Evolutionary conservation across 257 asterid species (phyloP).

Genomic region (Ilex aquifolium): DNA sequence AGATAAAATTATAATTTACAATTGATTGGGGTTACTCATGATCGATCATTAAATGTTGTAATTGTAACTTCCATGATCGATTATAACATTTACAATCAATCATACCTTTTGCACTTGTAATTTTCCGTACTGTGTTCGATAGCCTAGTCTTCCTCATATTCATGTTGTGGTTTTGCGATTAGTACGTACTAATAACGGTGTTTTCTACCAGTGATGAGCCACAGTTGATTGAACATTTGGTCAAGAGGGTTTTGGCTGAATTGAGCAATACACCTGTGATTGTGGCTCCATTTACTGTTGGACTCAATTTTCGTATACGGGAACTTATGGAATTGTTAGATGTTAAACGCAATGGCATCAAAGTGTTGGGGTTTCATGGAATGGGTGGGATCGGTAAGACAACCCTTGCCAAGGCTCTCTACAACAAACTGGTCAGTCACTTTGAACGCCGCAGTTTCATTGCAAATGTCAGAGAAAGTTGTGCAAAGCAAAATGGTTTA

Average conservation of each 20-base stretch:
- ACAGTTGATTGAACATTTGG: conserved; percentile 14
- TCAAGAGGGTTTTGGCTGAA: conserved; percentile 10
- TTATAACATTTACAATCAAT: too few relatives aligned
- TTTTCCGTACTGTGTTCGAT: too few relatives aligned
- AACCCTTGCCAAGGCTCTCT: conserved; percentile 23
- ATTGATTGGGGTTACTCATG: too few relatives aligned
- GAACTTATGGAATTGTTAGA: conserved; percentile 13
- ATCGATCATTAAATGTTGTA: too few relatives aligned
- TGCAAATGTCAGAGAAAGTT: conserved; percentile 21
- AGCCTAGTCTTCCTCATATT: too few relatives aligned
- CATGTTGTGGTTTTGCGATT: too few relatives aligned
- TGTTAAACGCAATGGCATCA: conserved; percentile 11
- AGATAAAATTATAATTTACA: too few relatives aligned
- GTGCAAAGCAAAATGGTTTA: conserved; percentile 12
- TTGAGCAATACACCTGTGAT: conserved; percentile 24
- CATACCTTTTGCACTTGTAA: too few relatives aligned
- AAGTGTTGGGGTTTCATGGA: conserved; percentile 19
- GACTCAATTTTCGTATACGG: conserved; percentile 18
- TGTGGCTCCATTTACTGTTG: conserved; percentile 28
- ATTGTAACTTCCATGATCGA: too few relatives aligned
- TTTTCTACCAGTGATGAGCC: conserved; percentile 21
- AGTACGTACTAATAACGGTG: too few relatives aligned
- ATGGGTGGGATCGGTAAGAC: conserved; percentile 38
- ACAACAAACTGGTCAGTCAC: conserved; percentile 5
- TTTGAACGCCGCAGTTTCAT: conserved; percentile 26